Evolutionary conservation across 2,329 filamentous ascomycete species (phyloP), one percentile per base, ranked within the genome.

Genomic region (Hypoxylon sp.): DNA sequence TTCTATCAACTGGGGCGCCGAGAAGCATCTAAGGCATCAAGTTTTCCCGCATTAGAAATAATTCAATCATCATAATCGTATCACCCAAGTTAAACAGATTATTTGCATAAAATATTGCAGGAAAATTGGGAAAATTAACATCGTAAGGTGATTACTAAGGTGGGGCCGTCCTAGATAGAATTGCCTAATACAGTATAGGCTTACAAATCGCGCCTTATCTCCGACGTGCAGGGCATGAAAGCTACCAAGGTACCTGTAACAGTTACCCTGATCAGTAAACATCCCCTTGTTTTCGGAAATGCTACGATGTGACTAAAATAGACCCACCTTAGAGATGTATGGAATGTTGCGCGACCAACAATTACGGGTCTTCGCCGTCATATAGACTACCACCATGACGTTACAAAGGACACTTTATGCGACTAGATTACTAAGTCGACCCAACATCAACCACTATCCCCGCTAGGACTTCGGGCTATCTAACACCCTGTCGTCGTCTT

Each of bases 301-400:
- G 37, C 14, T 22, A 48, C 54, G 39, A 57, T 57, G 9, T 37
- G 44, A 58, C 44, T 50, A 58, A 44, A 44, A 33, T 35, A 14
- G 46, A 22, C 11, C 44, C 55, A 17, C 42, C 29, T 50, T 58
- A 29, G 42, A 13, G 10, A 4, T 35, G 29, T 11, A 6, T 47
- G 24, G 17, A 37, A 19, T 19, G 31, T 9, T 11, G 13, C 13
- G 29, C 22, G 19, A 17, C 31, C 50, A 19, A 19, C 50, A 59
- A 62, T 58, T 50, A 35, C 59, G 42, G 44, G 26, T 9, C 37
- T 17, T 33, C 3, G 10, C 29, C 56, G 55, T 64, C 54, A 56
- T 64, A 52, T 26, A n/a, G 11, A 19, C n/a, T 29, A 31, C 37
- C 31, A 10, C 14, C 26, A 56, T 56, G 53, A 56, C 53, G 63